Conservation (phyloP, 1,284 basidiomycete genomes). For the Cystobasidium pallidum region DNA sequence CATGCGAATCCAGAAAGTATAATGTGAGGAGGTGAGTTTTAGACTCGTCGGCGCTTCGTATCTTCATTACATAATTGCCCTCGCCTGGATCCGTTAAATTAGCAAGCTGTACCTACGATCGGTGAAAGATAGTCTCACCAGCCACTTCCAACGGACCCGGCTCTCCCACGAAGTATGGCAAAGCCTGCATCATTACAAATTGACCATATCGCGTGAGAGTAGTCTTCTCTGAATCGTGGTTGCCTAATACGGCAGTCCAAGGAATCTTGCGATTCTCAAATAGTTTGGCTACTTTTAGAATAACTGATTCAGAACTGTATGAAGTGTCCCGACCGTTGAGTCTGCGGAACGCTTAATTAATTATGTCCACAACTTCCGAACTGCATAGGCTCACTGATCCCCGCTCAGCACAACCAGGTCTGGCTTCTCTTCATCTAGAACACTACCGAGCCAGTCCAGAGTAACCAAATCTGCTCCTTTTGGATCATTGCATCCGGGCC, state of each 20-base stretch:
- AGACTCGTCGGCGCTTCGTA: constrained; percentile 54
- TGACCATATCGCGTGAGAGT: constrained; percentile 59
- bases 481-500: constrained; percentile 37
- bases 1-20: constrained; percentile 90
- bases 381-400: constrained; percentile 49
- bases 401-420: constrained; percentile 74
- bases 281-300: constrained; percentile 81
- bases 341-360: constrained; percentile 39
- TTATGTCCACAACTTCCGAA: too few species aligned
- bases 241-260: constrained; percentile 86
- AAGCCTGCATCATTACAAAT: constrained; percentile 69
- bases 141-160: constrained; percentile 78
- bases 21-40: constrained; percentile 82
- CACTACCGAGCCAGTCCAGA: constrained; percentile 66
- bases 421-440: constrained; percentile 81
- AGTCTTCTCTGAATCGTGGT: constrained; percentile 75
- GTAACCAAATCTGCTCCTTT: constrained; percentile 68
- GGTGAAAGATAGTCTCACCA: constrained; percentile 75
- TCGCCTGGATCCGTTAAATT: not conserved
- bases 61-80: constrained; percentile 47
- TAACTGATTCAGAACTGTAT: constrained; percentile 81
- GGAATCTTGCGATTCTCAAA: constrained; percentile 77
- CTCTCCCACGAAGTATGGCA: constrained; percentile 83
- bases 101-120: not conserved
- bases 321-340: constrained; percentile 69